A percentile compares a stretch with the other conserved stretches of the same genome.
Conservation (phyloP, 306 rosid species). For the Casuarina glauca region DNA sequence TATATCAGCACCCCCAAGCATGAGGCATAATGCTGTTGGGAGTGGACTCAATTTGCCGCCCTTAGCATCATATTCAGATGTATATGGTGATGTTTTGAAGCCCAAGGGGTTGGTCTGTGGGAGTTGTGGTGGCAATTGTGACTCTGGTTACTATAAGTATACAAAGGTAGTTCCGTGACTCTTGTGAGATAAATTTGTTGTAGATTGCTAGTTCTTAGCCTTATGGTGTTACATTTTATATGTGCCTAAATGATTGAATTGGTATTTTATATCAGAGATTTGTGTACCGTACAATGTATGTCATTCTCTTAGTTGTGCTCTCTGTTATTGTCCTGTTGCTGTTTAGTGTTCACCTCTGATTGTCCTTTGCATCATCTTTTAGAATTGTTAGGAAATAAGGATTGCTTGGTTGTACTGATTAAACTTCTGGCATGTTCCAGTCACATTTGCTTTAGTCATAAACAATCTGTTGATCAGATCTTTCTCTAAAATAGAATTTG, state of each 20-base stretch:
- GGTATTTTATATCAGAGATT: not conserved
- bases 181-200: not conserved
- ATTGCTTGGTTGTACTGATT: not conserved
- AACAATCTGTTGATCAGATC: not conserved
- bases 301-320: not conserved
- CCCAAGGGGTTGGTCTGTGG: conserved; percentile 57
- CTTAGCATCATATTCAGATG: conserved; percentile 66
- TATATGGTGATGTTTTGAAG: conserved; percentile 49
- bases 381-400: not conserved
- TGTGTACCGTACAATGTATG: not conserved
- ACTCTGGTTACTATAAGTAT: conserved; percentile 55
- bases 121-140: conserved; percentile 55
- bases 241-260: not conserved
- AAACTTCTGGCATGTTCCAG: not conserved
- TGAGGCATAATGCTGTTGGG: conserved; percentile 27
- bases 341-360: conserved; percentile 1
- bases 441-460: not conserved
- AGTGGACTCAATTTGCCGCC: conserved; percentile 53
- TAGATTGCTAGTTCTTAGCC: not conserved
- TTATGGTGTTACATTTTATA: not conserved
- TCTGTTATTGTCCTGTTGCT: not conserved
- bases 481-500: not conserved
- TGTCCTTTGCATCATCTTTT: not conserved
- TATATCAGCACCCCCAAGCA: conserved; percentile 32
- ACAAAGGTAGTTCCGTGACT: conserved; percentile 44